phyloP scores from a whole-genome alignment of 2,329 filamentous ascomycete species.

The Cadophora malorum region DNA sequence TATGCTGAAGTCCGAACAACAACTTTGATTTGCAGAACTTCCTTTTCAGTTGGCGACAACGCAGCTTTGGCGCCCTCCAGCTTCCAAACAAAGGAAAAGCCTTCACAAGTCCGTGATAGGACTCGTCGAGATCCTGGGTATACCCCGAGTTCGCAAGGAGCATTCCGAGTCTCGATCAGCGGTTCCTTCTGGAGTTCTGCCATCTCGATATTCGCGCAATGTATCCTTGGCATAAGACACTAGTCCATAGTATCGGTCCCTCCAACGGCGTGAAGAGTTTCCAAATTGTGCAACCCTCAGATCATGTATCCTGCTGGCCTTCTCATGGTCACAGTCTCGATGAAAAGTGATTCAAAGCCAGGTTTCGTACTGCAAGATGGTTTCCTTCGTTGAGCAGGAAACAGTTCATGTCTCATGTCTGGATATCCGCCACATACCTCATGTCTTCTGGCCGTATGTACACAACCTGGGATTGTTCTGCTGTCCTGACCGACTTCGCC shows the following conservation, averaged over 20 bases:
- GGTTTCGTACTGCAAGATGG: neutral
- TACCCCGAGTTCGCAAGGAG: neutral
- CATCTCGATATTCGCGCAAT: neutral
- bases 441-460: neutral
- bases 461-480: neutral
- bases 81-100: neutral
- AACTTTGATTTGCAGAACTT: too few relatives aligned
- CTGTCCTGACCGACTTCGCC: neutral
- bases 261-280: neutral
- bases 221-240: neutral
- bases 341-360: neutral
- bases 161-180: neutral
- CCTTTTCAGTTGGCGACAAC: neutral
- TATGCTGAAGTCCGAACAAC: neutral
- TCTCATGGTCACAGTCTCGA: neutral
- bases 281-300: neutral
- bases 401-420: neutral
- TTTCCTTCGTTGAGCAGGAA: neutral
- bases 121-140: neutral
- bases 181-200: neutral
- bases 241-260: neutral
- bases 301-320: neutral
- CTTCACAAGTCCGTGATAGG: neutral
- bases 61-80: neutral
- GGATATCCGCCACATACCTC: too few relatives aligned